A percentile compares a stretch with the other conserved stretches of the same genome.
These are phyloP conservation scores for Aureobasidium sp. DNA, from an alignment of 2,329 filamentous ascomycete genomes.

Conservation along the genomic window DNA sequence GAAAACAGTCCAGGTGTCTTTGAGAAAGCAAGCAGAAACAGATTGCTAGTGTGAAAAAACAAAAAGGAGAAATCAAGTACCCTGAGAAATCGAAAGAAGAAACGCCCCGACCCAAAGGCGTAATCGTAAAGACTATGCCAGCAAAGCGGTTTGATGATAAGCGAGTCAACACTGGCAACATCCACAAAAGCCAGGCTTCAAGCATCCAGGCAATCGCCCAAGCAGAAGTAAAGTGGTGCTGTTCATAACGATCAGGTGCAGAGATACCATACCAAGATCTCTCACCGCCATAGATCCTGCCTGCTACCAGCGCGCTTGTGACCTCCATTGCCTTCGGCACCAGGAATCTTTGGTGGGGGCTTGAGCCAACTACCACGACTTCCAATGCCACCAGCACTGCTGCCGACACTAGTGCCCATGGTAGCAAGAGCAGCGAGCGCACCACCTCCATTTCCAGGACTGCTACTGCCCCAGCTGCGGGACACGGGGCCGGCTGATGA, in stretches of 20 bases:
- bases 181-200: neutral
- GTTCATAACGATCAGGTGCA: neutral
- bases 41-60: neutral
- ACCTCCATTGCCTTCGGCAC: constrained; percentile 17
- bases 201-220: neutral
- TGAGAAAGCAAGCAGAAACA: neutral
- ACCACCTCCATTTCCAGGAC: constrained; percentile 18
- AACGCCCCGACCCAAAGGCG: neutral
- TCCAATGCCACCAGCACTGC: constrained; percentile 12
- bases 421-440: constrained; percentile 18
- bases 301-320: constrained; percentile 26
- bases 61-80: neutral
- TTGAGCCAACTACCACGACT: constrained; percentile 21
- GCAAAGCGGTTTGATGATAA: neutral
- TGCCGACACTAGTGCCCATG: constrained; percentile 13
- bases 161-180: neutral
- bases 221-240: neutral
- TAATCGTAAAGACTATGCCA: neutral
- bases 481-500: constrained; percentile 18
- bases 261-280: neutral
- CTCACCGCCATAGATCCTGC: constrained; percentile 30
- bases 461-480: neutral
- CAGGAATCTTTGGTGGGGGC: constrained; percentile 24
- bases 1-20: neutral
- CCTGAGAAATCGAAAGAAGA: neutral